phyloP scores from a whole-genome alignment of 179 eudicot species.

The Silene coronaria region DNA sequence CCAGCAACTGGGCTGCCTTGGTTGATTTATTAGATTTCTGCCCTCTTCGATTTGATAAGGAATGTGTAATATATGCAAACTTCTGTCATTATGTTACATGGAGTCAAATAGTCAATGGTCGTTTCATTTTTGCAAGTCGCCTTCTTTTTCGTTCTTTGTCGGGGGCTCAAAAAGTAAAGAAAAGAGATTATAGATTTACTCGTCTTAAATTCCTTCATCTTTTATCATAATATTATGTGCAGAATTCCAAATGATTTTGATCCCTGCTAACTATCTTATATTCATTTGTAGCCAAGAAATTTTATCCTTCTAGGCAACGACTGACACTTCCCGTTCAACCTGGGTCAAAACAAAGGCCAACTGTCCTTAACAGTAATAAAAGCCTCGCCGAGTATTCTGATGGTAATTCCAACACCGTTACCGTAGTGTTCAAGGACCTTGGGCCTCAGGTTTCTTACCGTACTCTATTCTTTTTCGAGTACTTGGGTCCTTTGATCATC shows the following conservation, averaged over 20 bases:
- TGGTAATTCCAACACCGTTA: conserved; percentile 44
- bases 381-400: conserved; percentile 58
- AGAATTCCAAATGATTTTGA: not conserved
- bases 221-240: not conserved
- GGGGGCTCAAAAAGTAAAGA: not conserved
- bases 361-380: conserved; percentile 60
- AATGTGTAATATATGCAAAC: not conserved
- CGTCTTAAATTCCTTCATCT: not conserved
- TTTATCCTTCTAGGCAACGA: conserved; percentile 87
- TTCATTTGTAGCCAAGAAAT: conserved; percentile 63
- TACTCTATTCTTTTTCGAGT: conserved; percentile 82
- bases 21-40: not conserved
- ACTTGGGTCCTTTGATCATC: conserved; percentile 77
- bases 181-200: not conserved
- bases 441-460: conserved; percentile 95
- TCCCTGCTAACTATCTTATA: conserved; percentile 15
- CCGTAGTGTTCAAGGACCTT: conserved; percentile 79
- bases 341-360: conserved; percentile 74
- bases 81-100: not conserved
- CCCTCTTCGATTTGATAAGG: not conserved
- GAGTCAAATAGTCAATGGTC: not conserved
- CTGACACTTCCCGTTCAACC: conserved; percentile 72
- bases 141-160: not conserved
- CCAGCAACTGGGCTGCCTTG: not conserved
- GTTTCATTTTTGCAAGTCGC: not conserved